Evolutionary conservation across 768 basidiomycete species (phyloP), one percentile per base, ranked within the genome.

Genomic region (Pleurotus tuber-regium): DNA sequence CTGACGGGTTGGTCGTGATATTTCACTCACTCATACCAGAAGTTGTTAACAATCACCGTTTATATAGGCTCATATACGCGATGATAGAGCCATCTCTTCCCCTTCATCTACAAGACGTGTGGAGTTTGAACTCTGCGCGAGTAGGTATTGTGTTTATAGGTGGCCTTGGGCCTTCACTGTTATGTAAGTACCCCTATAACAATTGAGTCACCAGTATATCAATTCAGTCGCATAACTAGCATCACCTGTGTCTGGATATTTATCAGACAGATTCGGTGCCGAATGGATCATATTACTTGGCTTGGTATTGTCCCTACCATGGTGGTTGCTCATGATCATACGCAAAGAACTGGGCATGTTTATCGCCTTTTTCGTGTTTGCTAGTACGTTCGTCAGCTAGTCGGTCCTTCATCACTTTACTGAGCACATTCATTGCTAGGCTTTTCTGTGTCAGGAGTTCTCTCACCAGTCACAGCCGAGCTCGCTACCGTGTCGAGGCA

Each of bases 61-160:
- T 43, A 10, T n/a, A 6, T 16, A 84, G 83, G 4, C 58, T 81
- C 12, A 63, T 78, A 1, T 75, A 70, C 44, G 78, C 70, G 29
- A 71, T 71, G 43, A 73, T 75, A 57, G 84, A 85, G 44, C 81
- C 84, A 12, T 69, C 82, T 4, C 65, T 86, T 33, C 82, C 84
- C 0, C 62, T 84, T 21, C 80, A 79, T 54, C 61, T 84, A 31
- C 75, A 80, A 54, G 60, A 60, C 9, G 55, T 74, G 4, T 86
- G 82, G 77, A 63, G 64, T 4, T 70, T 79, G 31, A 55, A 72
- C 49, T 71, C 83, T 0, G 62, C 61, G n/a, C 64, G 67, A 61
- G 82, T 87, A 8, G 88, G 88, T 4, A 57, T 89, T 14, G 75
- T 87, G 11, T 84, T 83, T 61, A 67, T 89, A 51, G 86, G 81